Evolutionary conservation across 768 basidiomycete species (phyloP).

Genomic region (Leucocoprinus birnbaumii): DNA sequence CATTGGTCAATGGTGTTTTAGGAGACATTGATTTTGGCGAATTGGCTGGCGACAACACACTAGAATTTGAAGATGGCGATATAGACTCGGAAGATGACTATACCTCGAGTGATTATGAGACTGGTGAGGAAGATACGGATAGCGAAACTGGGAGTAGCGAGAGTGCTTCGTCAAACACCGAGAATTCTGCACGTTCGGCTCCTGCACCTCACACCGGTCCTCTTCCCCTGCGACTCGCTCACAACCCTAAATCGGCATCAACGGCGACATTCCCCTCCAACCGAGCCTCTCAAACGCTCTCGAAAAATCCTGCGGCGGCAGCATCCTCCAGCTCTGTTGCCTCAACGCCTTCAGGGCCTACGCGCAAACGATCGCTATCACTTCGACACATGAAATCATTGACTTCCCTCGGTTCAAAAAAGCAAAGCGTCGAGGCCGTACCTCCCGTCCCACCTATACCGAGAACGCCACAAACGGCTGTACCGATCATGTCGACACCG

Average conservation of each 20-base stretch:
- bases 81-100: constrained; percentile 46
- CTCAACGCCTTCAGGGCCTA: constrained; percentile 18
- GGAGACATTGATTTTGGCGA: constrained; percentile 82
- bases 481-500: background rate
- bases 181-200: constrained; percentile 8
- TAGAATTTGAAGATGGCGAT: constrained; percentile 69
- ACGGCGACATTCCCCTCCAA: constrained; percentile 3
- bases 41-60: constrained; percentile 71
- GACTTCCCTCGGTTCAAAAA: constrained; percentile 18
- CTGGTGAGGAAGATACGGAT: constrained; percentile 23
- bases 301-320: constrained; percentile 9
- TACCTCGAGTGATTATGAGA: constrained; percentile 37
- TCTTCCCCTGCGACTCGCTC: constrained; percentile 5
- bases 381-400: constrained; percentile 46
- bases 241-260: constrained; percentile 10
- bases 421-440: constrained; percentile 27
- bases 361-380: constrained; percentile 38
- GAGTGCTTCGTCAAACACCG: constrained; percentile 24
- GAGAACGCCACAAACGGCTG: constrained; percentile 11
- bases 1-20: constrained; percentile 78
- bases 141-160: constrained; percentile 13
- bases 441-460: constrained; percentile 44
- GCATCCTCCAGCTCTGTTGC: background rate
- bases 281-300: constrained; percentile 5
- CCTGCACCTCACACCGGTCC: constrained; percentile 1